Base-by-base conservation (phyloP, 2,329 filamentous ascomycete species). In the Trichothecium sympodiale region DNA sequence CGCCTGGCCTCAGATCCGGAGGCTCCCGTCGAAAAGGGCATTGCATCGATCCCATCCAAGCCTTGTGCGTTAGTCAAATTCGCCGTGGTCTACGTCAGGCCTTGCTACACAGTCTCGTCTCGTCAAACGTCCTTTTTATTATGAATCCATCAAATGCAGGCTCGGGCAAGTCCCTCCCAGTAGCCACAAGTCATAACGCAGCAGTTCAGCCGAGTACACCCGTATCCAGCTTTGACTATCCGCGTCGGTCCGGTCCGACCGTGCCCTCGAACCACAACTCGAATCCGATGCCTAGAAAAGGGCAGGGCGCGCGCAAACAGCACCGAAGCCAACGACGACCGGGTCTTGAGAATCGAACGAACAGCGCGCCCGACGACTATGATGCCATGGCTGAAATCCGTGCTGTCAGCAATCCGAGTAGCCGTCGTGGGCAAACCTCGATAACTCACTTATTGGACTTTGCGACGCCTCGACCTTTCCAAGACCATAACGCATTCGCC, bases 381-480 rank as follows among this genome's bases (percentile, higher is more conserved):
- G 87, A 94, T 73, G 77, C 76, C 49, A 80, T 93, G 74, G 86
- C 78, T 45, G 87, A 95, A 65, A 69, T 88, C 42, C 62, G 70
- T 44, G 71, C 70, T 15, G 57, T 76, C 39, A 64, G 69, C 39
- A 76, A 74, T 45, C 57, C 70, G 10, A 68, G 65, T n/a, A 72
- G 70, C 51, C 80, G 91, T 40, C 85, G 91, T 50, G 91, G 91
- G 36, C 89, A 95, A 60, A 95, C 87, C 36, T 94, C 85, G 51
- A 98, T 98, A 54, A 96, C 91, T 29, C 91, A 98, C 59, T 65
- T 98, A 38, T 83, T 98, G 70, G 89, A 89, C 64, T 94, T 95
- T 59, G 78, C 83, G 31, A 67, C 86, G 15, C 83, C 88, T 16
- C 76, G 84, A 33, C 80, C 81, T 16, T 74, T 79, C 41, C 70